phyloP scores from a whole-genome alignment of 164 flowering plant species.

The Nelumbo lutea region DNA sequence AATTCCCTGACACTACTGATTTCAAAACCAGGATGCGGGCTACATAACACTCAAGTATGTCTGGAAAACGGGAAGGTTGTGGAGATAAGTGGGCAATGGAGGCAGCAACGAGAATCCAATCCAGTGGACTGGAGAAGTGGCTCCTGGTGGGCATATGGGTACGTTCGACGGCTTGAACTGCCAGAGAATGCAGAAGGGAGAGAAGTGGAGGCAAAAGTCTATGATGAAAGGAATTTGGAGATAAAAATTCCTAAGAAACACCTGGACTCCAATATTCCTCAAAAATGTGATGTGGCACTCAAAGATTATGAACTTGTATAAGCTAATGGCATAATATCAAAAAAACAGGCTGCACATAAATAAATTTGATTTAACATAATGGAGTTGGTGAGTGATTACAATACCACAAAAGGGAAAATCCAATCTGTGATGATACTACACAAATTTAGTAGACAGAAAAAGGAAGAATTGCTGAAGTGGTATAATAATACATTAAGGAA shows the following conservation, averaged over 20 bases:
- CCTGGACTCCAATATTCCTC: slow-evolving; percentile 15
- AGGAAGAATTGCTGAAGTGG: no score
- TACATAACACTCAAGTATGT: slow-evolving; percentile 31
- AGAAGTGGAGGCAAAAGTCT: slow-evolving; percentile 42
- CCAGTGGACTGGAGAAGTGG: slow-evolving; percentile 62
- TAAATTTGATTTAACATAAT: neutral
- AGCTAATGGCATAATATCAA: neutral
- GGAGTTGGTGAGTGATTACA: neutral
- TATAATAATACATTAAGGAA: neutral
- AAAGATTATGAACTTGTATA: slow-evolving; percentile 13
- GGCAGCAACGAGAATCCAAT: slow-evolving; percentile 35
- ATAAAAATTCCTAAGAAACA: slow-evolving; percentile 51
- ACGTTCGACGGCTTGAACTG: slow-evolving; percentile 72
- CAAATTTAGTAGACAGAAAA: no score
- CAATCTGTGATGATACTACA: no score
- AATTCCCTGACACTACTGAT: neutral
- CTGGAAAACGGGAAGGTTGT: slow-evolving; percentile 60
- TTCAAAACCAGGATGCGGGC: slow-evolving; percentile 37
- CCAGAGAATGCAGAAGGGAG: slow-evolving; percentile 72
- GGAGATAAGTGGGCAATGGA: slow-evolving; percentile 75
- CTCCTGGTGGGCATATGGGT: slow-evolving; percentile 87
- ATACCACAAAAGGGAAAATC: no score
- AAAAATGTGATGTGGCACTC: slow-evolving; percentile 16
- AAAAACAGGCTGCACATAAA: neutral
- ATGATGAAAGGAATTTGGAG: slow-evolving; percentile 45